Evolutionary conservation across 495 filamentous ascomycete genomes (phyloP).

Genomic region (Neurospora hispaniola): DNA sequence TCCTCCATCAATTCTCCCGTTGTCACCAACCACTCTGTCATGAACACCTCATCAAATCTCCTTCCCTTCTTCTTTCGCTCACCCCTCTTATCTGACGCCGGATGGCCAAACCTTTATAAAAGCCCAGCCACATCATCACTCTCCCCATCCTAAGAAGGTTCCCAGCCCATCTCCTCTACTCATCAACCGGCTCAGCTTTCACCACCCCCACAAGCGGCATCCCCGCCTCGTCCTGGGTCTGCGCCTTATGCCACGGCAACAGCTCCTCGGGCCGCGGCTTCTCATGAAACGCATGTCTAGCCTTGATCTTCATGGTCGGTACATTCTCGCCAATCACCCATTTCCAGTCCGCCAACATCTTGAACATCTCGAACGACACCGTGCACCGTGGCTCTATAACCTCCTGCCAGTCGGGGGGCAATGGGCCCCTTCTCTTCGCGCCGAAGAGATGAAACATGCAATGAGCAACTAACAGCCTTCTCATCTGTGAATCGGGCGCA

Average conservation of each 20-base stretch:
- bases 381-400: background rate
- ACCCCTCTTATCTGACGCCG: background rate
- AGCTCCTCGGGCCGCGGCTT: background rate
- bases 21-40: background rate
- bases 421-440: background rate
- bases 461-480: conserved; percentile 16
- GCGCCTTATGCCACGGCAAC: background rate
- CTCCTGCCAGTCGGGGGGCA: conserved; percentile 14
- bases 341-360: conserved; percentile 21
- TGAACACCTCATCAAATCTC: background rate
- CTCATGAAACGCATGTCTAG: conserved; percentile 17
- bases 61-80: no score
- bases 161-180: background rate
- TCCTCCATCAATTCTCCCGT: background rate
- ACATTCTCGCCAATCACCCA: conserved; percentile 18
- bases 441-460: conserved; percentile 15
- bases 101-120: background rate
- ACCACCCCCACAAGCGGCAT: background rate
- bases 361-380: conserved; percentile 10
- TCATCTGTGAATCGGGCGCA: conserved; percentile 8
- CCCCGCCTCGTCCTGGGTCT: background rate
- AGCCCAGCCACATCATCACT: background rate
- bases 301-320: conserved; percentile 19
- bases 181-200: conserved; percentile 3
- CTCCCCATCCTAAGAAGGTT: background rate